Evolutionary conservation across 2,329 filamentous ascomycete species (phyloP).

Genomic region (Pseudohalonectria lignicola): DNA sequence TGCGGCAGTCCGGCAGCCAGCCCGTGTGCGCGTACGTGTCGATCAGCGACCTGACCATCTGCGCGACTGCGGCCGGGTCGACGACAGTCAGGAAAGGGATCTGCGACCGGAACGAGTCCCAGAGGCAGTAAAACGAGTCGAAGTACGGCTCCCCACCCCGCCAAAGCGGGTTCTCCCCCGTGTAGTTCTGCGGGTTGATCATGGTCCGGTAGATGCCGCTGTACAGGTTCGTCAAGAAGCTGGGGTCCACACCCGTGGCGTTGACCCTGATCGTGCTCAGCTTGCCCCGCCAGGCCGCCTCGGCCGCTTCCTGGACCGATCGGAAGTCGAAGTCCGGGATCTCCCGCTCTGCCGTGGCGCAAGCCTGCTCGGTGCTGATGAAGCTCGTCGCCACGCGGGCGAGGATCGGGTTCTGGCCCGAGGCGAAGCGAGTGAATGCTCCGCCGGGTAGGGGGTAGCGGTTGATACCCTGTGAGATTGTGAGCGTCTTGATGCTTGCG

Average conservation of each 20-base stretch:
- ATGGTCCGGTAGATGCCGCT: constrained; percentile 63
- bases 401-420: constrained; percentile 37
- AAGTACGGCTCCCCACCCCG: constrained; percentile 57
- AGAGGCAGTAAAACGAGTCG: constrained; percentile 68
- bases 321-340: constrained; percentile 59
- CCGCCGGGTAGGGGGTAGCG: constrained; percentile 47
- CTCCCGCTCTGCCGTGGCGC: constrained; percentile 55
- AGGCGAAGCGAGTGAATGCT: constrained; percentile 51
- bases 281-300: constrained; percentile 49
- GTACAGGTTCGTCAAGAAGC: constrained; percentile 54
- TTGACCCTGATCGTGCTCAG: constrained; percentile 37
- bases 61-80: constrained; percentile 51
- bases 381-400: constrained; percentile 61
- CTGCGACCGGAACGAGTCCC: constrained; percentile 61
- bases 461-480: constrained; percentile 37
- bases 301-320: constrained; percentile 35
- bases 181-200: constrained; percentile 65
- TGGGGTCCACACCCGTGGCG: constrained; percentile 36
- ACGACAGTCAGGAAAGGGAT: constrained; percentile 59
- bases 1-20: constrained; percentile 64
- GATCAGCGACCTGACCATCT: constrained; percentile 60
- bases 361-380: constrained; percentile 55
- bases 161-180: constrained; percentile 62
- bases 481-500: constrained; percentile 31
- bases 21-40: constrained; percentile 62